Evolutionary conservation across 345 rosid genomes (phyloP), one percentile per base, ranked within the genome.

Genomic region (Viola odorata): DNA sequence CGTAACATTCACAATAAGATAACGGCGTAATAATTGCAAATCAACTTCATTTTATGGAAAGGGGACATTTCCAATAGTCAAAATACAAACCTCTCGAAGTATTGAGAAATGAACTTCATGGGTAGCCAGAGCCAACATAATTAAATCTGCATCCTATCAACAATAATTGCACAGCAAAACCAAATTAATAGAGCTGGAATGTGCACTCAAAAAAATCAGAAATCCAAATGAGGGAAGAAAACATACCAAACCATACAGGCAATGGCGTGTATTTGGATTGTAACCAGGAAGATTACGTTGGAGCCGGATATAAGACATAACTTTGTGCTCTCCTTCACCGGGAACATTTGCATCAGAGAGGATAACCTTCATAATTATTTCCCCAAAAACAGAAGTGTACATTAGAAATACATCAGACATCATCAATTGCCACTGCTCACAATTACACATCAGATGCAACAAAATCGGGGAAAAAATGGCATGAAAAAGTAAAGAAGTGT

Each of bases 331-430:
- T 68, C 99, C 99, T 78, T 94, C 97, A 55, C 99, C 97, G 50
- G 99, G 99, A 79, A 88, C 96, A 82, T 91, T 94, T 57, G 97
- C 96, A 86, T 95, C 97, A 15, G 97, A 95, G 50, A 91, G 92
- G 45, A 95, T 84, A 65, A 95, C 97, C 99, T 95, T 78, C 70
- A 86, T 41, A 67, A 78, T 53, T 23, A 23, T 23, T 23, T 23
- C 32, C 32, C 32, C 32, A 23, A 44, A 69, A 45, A 63, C 69
- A 69, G 39, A 72, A 38, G 8, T 23, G 32, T 23, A 23, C 2
- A 2, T 23, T 23, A 23, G 32, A 23, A 23, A 23, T 23, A 23
- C 32, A 13, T 47, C 44, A 65, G 49, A 37, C 12, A 36, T 4
- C 23, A 52, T 39, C 16, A 41, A 11, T 41, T 42, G 16, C 37